Conservation (phyloP, 2,329 filamentous ascomycete species). For the Calonectria honghensis region DNA sequence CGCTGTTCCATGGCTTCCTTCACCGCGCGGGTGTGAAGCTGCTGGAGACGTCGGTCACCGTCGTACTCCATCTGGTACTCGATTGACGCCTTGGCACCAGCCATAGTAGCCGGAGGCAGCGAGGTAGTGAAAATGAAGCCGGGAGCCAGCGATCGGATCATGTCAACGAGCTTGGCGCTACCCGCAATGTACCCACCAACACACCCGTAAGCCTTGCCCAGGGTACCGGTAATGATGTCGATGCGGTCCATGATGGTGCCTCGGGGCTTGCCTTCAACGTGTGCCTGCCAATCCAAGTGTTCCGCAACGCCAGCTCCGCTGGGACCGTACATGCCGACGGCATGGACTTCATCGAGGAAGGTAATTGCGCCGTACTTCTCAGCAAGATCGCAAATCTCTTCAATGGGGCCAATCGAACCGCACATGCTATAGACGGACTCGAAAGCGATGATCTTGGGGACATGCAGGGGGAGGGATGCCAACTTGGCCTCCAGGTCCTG, state of each 20-base stretch:
- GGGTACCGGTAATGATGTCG: constrained; percentile 97
- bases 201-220: constrained; percentile 98
- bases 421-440: constrained; percentile 99
- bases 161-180: constrained; percentile 89
- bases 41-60: constrained; percentile 92
- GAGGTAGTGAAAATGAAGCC: constrained; percentile 99
- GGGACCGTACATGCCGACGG: constrained; percentile 99
- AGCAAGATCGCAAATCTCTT: constrained; percentile 95
- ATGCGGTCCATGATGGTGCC: constrained; percentile 96
- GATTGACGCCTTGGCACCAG: constrained; percentile 91
- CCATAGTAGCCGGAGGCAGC: constrained; percentile 96
- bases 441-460: constrained; percentile 98
- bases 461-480: constrained; percentile 86
- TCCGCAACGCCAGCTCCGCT: constrained; percentile 96
- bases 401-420: constrained; percentile 95
- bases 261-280: constrained; percentile 81
- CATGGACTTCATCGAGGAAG: constrained; percentile 98
- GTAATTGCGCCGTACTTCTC: constrained; percentile 99
- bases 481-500: constrained; percentile 94
- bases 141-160: constrained; percentile 93
- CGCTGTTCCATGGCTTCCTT: constrained; percentile 86
- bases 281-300: constrained; percentile 94
- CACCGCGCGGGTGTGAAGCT: constrained; percentile 95
- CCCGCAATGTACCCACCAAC: constrained; percentile 98
- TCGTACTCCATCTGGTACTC: constrained; percentile 92